Percentiles rank a stretch among this genome's conserved stretches.
Evolutionary conservation across 768 basidiomycete species (phyloP).

Genomic region (Sarcodon aspratus): DNA sequence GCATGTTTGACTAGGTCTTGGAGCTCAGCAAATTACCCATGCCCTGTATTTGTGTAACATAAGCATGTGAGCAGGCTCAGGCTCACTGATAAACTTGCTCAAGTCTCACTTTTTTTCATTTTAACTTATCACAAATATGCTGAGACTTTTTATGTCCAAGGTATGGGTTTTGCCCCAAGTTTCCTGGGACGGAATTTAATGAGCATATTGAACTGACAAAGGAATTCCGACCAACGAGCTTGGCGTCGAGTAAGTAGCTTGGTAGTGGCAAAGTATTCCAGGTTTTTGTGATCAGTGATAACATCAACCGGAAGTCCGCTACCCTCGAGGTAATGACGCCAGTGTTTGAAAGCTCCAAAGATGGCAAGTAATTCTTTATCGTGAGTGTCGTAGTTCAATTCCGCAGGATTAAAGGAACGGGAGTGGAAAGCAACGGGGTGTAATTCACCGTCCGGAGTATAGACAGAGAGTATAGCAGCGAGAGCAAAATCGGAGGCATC

Average conservation of each 20-base stretch:
- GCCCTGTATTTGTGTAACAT: too few species aligned
- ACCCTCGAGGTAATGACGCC: conserved; percentile 13
- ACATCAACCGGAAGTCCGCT: conserved; percentile 7
- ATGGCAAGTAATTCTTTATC: conserved; percentile 41
- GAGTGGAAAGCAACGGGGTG: conserved; percentile 23
- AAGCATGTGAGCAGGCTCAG: too few species aligned
- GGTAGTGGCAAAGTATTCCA: conserved; percentile 22
- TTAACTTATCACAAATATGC: too few species aligned
- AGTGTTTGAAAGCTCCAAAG: conserved; percentile 18
- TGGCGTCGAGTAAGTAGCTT: conserved; percentile 22
- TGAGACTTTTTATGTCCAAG: too few species aligned
- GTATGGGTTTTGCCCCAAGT: conserved; percentile 3
- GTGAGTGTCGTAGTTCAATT: conserved; percentile 38
- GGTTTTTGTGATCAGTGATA: conserved; percentile 25
- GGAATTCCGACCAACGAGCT: conserved; percentile 21
- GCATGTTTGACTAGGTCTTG: too few species aligned
- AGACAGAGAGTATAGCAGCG: conserved; percentile 6
- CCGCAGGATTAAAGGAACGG: conserved; percentile 13
- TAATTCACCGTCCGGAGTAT: conserved; percentile 8
- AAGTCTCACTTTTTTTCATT: too few species aligned
- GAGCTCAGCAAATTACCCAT: too few species aligned
- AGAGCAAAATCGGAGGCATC: conserved; percentile 14
- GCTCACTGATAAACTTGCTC: too few species aligned
- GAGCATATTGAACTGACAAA: conserved; percentile 10
- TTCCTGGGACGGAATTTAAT: conserved; percentile 4